These are phyloP conservation scores for Albifimbria verrucaria DNA, from an alignment of 2,329 filamentous ascomycete species.

Conservation along the genomic window DNA sequence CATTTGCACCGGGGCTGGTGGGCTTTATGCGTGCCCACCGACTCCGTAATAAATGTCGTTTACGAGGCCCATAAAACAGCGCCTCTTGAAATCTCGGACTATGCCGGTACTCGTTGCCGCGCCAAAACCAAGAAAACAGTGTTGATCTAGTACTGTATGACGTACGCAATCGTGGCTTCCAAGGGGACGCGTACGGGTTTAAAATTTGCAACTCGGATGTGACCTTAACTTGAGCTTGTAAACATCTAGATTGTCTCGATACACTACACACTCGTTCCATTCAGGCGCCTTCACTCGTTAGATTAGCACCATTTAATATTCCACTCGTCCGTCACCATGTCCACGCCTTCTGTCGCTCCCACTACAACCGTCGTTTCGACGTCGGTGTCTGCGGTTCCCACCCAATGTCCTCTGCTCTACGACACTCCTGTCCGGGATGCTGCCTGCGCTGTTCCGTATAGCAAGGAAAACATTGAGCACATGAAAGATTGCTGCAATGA, in stretches of 20 bases:
- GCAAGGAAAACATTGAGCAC: constrained; percentile 37
- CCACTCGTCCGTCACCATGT: background rate
- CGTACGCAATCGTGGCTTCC: background rate
- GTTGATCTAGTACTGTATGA: background rate
- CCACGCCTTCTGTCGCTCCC: background rate
- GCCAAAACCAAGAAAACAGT: background rate
- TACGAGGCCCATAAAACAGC: too few species aligned
- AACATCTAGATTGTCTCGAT: background rate
- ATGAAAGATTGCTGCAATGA: constrained; percentile 43
- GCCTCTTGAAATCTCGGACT: too few species aligned
- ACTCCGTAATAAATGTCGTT: too few species aligned
- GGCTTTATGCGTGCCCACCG: too few species aligned
- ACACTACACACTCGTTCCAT: background rate
- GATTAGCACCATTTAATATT: too few species aligned
- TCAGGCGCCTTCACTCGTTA: background rate
- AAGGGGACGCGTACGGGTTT: background rate
- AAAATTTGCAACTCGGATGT: background rate
- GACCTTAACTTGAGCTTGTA: background rate
- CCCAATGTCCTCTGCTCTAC: constrained; percentile 24
- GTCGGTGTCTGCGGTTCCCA: background rate
- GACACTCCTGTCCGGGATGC: constrained; percentile 40
- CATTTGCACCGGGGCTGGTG: too few species aligned
- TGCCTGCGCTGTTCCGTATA: constrained; percentile 39
- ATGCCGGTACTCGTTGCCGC: background rate
- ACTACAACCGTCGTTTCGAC: background rate